Evolutionary conservation across 306 rosid species (phyloP).

Genomic region (Citrullus amarus): DNA sequence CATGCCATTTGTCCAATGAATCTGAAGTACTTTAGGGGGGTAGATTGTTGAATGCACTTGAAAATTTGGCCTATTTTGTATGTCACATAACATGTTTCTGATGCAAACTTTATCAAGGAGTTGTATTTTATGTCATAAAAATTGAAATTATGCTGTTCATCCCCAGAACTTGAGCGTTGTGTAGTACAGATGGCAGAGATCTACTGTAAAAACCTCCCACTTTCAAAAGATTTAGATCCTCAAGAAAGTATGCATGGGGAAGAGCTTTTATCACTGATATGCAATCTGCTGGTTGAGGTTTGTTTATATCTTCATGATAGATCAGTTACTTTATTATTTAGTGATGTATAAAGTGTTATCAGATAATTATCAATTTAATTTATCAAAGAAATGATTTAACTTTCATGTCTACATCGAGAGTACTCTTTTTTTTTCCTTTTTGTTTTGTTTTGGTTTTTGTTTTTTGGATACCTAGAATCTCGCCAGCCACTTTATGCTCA

Average conservation of each 20-base stretch:
- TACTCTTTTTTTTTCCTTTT: not conserved
- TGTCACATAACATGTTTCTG: not conserved
- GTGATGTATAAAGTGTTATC: not conserved
- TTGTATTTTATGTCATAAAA: conserved; percentile 7
- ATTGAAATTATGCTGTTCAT: conserved; percentile 22
- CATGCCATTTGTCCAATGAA: not conserved
- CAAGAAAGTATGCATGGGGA: conserved; percentile 91
- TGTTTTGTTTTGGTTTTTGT: not conserved
- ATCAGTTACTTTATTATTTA: not conserved
- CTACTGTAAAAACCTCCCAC: conserved; percentile 72
- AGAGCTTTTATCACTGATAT: conserved; percentile 64
- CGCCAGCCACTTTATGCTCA: not conserved
- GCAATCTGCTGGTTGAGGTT: conserved; percentile 84
- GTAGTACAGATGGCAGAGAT: conserved; percentile 67
- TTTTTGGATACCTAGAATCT: not conserved
- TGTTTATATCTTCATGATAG: conserved; percentile 5
- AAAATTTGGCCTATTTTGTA: not conserved
- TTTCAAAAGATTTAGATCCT: conserved; percentile 83
- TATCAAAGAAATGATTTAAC: not conserved
- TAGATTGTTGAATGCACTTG: not conserved
- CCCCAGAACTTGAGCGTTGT: conserved; percentile 60
- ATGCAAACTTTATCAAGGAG: conserved; percentile 10
- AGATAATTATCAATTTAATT: not conserved
- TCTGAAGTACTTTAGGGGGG: not conserved
- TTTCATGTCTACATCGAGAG: not conserved